Evolutionary conservation across 768 basidiomycete species (phyloP), one percentile per base, ranked within the genome.

Genomic region (Serpula lacrymans): DNA sequence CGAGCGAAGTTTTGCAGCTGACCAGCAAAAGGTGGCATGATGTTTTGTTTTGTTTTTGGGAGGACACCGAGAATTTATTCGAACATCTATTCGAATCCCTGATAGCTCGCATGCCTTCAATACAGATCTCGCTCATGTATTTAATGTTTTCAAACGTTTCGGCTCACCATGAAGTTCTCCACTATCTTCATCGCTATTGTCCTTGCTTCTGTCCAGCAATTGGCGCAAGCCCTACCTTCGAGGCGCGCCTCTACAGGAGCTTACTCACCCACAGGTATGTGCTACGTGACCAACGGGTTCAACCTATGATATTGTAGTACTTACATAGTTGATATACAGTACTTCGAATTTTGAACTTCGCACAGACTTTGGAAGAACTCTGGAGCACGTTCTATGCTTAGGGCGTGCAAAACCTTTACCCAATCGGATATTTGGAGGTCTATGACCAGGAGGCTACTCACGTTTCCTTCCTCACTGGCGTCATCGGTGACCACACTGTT

Each of bases 281-380:
- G n/a, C n/a, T n/a, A n/a, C n/a, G n/a, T 18, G 31, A 14, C 31
- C 6, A n/a, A 6, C 31, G n/a, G 14, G n/a, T n/a, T n/a, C n/a
- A n/a, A n/a, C n/a, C n/a, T n/a, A n/a, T n/a, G n/a, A n/a, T n/a
- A n/a, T n/a, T n/a, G n/a, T n/a, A n/a, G 27, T 29, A 29, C 10
- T 29, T 9, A 14, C 10, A 14, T 9, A 9, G 9, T 29, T n/a
- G 27, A 29, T 29, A 9, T 29, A 29, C n/a, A 53, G 60, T 62
- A 26, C 35, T 36, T 12, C 45, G 59, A 17, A 48, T 65, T 16
- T 46, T 65, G 23, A 59, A 65, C 40, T 62, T 55, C 20, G 59
- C 63, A 1, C 52, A 68, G 18, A 66, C 65, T 11, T 58, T 67
- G 40, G 66, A 67, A 39, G 58, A 67, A 22, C 52, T 67, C 34